These are phyloP conservation scores for Epichloe brachyelytri DNA, from an alignment of 2,329 filamentous ascomycete genomes.

Conservation along the genomic window DNA sequence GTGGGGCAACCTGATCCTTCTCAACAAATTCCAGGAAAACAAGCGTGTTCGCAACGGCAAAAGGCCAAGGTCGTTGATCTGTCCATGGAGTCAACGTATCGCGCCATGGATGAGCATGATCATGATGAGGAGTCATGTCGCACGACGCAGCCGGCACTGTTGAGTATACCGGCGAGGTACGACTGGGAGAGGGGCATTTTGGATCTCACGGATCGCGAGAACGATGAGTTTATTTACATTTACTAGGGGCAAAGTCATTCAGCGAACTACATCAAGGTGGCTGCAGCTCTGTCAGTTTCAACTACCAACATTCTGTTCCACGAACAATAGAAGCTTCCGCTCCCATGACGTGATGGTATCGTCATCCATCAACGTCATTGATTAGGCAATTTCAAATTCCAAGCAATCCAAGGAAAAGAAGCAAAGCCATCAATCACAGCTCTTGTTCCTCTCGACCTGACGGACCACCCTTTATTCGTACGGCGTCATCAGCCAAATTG, in stretches of 20 bases:
- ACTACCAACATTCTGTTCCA: no score
- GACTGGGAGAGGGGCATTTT: conserved; percentile 37
- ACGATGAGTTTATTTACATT: conserved; percentile 56
- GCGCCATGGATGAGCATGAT: conserved; percentile 8
- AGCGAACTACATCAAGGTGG: no score
- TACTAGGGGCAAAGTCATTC: conserved; percentile 24
- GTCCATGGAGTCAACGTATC: conserved; percentile 45
- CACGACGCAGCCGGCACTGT: conserved; percentile 15
- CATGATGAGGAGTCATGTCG: conserved; percentile 4
- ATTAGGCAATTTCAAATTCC: no score
- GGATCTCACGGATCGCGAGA: conserved; percentile 52
- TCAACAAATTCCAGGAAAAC: conserved; percentile 43
- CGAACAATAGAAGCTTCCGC: no score
- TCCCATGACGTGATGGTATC: no score
- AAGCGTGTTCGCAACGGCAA: conserved; percentile 47
- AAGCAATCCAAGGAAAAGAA: no score
- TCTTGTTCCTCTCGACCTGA: no score
- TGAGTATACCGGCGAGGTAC: conserved; percentile 7
- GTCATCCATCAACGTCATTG: no score
- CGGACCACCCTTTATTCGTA: no score
- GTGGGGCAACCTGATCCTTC: conserved; percentile 37
- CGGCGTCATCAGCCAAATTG: no score
- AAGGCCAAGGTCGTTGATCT: conserved; percentile 43
- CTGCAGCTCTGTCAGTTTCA: no score
- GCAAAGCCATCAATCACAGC: no score